Conservation (phyloP, 768 basidiomycete species). For the Auriculariales sp. region DNA sequence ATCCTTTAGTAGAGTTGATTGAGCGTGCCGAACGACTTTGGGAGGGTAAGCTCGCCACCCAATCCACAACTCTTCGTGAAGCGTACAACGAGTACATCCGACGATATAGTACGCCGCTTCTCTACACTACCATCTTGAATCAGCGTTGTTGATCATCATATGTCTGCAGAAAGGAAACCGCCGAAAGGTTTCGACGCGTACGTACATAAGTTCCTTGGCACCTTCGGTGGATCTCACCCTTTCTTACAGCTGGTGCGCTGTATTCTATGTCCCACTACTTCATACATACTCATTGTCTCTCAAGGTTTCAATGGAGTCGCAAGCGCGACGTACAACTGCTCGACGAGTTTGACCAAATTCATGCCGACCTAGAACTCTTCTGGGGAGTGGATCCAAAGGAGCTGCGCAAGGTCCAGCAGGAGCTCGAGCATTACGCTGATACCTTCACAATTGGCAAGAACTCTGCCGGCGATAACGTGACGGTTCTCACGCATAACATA, state of each 20-base stretch:
- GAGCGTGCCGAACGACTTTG: conserved; percentile 22
- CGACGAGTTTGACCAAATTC: conserved; percentile 42
- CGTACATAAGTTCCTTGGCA: no score
- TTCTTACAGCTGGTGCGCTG: conserved; percentile 23
- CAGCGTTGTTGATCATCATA: no score
- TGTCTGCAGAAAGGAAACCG: no score
- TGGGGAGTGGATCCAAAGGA: conserved; percentile 25
- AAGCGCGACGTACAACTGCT: conserved; percentile 31
- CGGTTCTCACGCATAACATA: conserved; percentile 9
- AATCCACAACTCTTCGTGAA: conserved; percentile 21
- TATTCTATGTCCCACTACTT: background rate
- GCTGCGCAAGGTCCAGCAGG: conserved; percentile 15
- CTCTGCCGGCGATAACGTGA: background rate
- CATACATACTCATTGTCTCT: no score
- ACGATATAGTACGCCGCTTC: conserved; percentile 18
- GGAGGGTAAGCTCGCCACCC: conserved; percentile 18
- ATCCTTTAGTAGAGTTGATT: conserved; percentile 32
- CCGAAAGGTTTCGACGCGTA: conserved; percentile 33
- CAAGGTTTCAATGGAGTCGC: no score
- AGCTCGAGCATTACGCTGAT: conserved; percentile 18
- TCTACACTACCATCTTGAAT: no score
- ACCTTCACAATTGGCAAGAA: conserved; percentile 22
- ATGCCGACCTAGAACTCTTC: conserved; percentile 26
- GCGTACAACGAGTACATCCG: conserved; percentile 25
- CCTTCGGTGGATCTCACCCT: no score